Evolutionary conservation across 139 green algal genomes (phyloP).

Genomic region (Spirogloea muscicola): DNA sequence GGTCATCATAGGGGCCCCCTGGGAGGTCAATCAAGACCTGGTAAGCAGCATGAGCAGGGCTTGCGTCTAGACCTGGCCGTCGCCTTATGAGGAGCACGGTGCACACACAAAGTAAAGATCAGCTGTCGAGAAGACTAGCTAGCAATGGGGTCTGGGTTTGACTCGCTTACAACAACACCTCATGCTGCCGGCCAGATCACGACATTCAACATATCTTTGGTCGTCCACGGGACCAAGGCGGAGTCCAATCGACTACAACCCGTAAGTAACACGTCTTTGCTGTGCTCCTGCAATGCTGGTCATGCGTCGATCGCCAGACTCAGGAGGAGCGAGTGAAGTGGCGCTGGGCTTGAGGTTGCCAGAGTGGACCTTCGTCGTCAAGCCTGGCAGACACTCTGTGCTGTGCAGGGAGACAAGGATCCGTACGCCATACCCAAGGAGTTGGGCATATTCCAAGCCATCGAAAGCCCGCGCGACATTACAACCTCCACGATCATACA

Average conservation of each 20-base stretch:
- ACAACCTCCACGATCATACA: conserved; percentile 84
- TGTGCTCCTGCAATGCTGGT: no score
- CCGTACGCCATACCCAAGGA: conserved; percentile 12
- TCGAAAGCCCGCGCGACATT: conserved; percentile 51
- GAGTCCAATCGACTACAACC: conserved; percentile 24
- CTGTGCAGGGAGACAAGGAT: conserved; percentile 4
- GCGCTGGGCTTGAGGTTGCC: no score
- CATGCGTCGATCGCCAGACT: no score
- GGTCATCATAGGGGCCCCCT: conserved; percentile 78
- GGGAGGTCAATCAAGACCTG: conserved; percentile 76
- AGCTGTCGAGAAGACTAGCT: no score
- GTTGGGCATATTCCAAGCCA: conserved; percentile 24
- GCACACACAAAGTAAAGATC: no score
- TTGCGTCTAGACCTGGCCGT: no score
- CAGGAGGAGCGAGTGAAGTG: no score
- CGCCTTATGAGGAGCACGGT: no score
- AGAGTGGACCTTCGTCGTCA: conserved; percentile 10
- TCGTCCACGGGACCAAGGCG: conserved; percentile 83
- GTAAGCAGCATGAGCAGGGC: conserved; percentile 20
- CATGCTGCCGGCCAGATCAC: conserved; percentile 90
- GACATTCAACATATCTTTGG: conserved; percentile 93
- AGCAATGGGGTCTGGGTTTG: no score
- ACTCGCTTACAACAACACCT: no score
- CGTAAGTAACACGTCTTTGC: no score
- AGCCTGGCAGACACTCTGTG: background rate